These are phyloP conservation scores for Pyrus betulifolia DNA, from an alignment of 306 rosid genomes.

Conservation along the genomic window DNA sequence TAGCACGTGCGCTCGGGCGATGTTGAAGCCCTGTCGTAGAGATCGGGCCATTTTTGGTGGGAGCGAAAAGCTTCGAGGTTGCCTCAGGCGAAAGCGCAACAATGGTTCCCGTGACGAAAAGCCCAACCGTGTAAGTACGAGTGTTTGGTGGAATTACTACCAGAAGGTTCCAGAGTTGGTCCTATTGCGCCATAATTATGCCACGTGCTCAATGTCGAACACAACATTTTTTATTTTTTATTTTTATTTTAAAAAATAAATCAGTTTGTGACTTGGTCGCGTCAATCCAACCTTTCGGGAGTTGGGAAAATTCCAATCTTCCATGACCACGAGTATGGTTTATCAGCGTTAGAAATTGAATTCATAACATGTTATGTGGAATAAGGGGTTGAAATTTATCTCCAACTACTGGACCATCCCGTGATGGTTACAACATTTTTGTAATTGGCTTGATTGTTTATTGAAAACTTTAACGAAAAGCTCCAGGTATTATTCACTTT, in stretches of 20 bases:
- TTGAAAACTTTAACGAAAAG: too few relatives aligned
- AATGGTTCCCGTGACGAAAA: neutral
- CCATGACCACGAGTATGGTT: too few relatives aligned
- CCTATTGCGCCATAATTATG: neutral
- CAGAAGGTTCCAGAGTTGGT: neutral
- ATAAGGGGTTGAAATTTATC: too few relatives aligned
- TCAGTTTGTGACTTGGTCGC: rapidly evolving
- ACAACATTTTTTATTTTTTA: neutral
- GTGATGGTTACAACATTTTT: too few relatives aligned
- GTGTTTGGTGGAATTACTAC: neutral
- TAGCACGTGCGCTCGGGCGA: neutral
- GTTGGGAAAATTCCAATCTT: too few relatives aligned
- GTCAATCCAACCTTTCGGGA: too few relatives aligned
- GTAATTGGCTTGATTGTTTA: too few relatives aligned
- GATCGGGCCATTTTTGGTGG: slow-evolving; percentile 21
- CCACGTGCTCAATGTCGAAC: neutral
- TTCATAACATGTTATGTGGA: too few relatives aligned
- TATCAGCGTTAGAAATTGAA: too few relatives aligned
- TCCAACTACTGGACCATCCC: too few relatives aligned
- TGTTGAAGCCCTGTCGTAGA: slow-evolving; percentile 12
- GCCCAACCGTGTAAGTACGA: neutral
- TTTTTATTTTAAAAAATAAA: neutral
- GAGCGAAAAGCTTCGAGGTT: neutral
- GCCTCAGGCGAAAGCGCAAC: neutral
- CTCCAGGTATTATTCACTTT: too few relatives aligned